Percentiles rank a stretch among this genome's conserved stretches.
Conservation (phyloP, 805 yeast genomes). For the Candida nemodendra region DNA sequence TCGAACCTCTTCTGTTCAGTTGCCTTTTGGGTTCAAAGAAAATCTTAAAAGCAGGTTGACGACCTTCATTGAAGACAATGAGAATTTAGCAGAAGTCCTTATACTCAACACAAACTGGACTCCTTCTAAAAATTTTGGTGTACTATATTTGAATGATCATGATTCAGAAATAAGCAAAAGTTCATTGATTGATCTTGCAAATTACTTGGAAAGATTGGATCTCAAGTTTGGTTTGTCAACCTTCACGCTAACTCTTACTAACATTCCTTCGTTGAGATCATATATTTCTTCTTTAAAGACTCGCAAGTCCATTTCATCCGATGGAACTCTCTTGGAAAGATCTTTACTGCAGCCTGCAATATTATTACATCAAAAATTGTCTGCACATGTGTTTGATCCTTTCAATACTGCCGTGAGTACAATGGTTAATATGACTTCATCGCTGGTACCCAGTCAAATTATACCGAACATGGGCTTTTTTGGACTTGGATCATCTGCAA, state of each 20-base stretch:
- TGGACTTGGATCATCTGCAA: slow-evolving; percentile 8
- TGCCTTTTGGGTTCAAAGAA: slow-evolving; percentile 31
- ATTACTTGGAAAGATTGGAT: slow-evolving; percentile 27
- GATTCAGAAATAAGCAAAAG: slow-evolving; percentile 20
- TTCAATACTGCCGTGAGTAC: slow-evolving; percentile 25
- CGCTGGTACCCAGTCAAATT: slow-evolving; percentile 13
- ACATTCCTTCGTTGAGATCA: slow-evolving; percentile 26
- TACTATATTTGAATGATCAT: slow-evolving; percentile 20
- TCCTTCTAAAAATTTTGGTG: slow-evolving; percentile 34
- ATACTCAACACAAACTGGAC: slow-evolving; percentile 31
- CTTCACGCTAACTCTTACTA: slow-evolving; percentile 24
- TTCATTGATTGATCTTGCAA: slow-evolving; percentile 20
- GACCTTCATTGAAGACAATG: slow-evolving; percentile 9
- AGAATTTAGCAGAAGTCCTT: slow-evolving; percentile 21
- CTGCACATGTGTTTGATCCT: slow-evolving; percentile 31
- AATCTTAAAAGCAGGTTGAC: slow-evolving; percentile 24
- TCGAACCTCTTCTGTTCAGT: slow-evolving; percentile 28
- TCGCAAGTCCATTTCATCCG: slow-evolving; percentile 16
- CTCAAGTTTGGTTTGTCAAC: slow-evolving; percentile 27
- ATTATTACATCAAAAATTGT: slow-evolving; percentile 28
- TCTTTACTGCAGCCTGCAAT: slow-evolving; percentile 30
- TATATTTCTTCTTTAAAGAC: slow-evolving; percentile 20
- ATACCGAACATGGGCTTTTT: slow-evolving; percentile 14
- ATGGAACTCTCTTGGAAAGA: slow-evolving; percentile 27
- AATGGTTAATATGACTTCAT: slow-evolving; percentile 23